Conservation (phyloP, 768 basidiomycete species). For the Psilocybe azurescens region DNA sequence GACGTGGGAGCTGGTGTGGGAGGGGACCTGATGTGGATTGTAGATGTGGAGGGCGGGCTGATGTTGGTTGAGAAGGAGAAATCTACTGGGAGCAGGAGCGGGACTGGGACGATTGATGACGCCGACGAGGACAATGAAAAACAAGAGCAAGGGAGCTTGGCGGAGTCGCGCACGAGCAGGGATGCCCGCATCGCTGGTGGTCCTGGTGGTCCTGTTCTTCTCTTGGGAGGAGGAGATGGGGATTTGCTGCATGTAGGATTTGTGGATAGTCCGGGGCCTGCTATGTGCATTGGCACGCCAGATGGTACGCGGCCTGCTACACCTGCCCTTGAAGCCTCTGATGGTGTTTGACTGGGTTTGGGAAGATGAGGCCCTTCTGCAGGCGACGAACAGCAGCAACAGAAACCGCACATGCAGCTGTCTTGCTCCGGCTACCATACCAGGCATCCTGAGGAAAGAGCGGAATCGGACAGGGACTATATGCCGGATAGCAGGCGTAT, state of each 20-base stretch:
- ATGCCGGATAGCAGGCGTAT: constrained; percentile 25
- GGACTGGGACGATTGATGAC: background rate
- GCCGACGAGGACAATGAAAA: constrained; percentile 1
- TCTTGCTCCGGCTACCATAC: background rate
- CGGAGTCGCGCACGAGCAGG: constrained; percentile 12
- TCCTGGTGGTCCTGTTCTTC: background rate
- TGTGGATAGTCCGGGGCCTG: constrained; percentile 1
- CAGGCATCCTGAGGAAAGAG: constrained; percentile 5
- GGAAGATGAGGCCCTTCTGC: background rate
- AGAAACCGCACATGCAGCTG: background rate
- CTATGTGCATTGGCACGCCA: background rate
- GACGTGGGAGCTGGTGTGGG: constrained; percentile 17
- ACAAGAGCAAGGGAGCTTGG: constrained; percentile 10
- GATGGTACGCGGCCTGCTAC: background rate
- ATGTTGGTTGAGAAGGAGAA: constrained; percentile 7
- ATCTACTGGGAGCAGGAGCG: constrained; percentile 1
- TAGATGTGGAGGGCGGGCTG: constrained; percentile 26
- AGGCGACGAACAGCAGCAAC: background rate
- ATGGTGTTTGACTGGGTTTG: background rate
- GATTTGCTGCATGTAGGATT: constrained; percentile 1
- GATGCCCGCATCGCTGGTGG: constrained; percentile 4
- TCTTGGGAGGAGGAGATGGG: background rate
- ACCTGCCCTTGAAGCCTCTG: background rate
- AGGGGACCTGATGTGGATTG: constrained; percentile 19
- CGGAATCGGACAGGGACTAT: constrained; percentile 14